Evolutionary conservation across 73 alveolate genomes (phyloP), one percentile per base, ranked within the genome.

Genomic region (Stentor coeruleus): DNA sequence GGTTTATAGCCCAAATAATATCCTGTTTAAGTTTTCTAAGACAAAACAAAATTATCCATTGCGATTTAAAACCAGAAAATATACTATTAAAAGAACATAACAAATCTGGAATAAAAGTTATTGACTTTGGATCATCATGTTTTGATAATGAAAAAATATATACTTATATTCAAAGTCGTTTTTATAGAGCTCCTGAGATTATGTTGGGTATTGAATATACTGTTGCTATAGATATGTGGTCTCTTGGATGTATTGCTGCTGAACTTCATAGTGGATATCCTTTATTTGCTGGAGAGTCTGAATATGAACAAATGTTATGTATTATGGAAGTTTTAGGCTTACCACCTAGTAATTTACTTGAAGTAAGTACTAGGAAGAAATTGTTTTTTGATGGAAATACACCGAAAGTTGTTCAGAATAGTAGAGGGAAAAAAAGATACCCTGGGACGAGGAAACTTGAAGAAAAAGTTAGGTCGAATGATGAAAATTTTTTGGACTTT

Each of bases 121-220:
- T 92, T 58, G 98, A 93, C 82, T 93, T 93, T 84, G 98, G 98
- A 2, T 85, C 94, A n/a, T 79, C 93, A 42, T 93, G 98, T 76
- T 91, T 89, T 59, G 92, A 86, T 35, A 88, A 80, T 0, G 89
- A 91, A 84, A 58, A 86, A 40, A 82, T 91, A 26, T 93, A 93
- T 81, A 93, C 98, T n/a, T 93, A 96, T 77, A 95, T 96, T 11
- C 92, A 96, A 81, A 88, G 98, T 59, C 81, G 99, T 77, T 95
- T 91, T 84, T 96, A 96, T 84, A 82, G 99, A 85, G 98, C 98
- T 4, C 99, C 99, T 37, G 99, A 96, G 84, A 94, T 96, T 4
- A 96, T 96, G 74, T 91, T 96, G 39, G 99, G 99, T 6, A 87
- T 93, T 73, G 90, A 91, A 35, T 96, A 96, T 84, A 94, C 96